A percentile compares a stretch with the other conserved stretches of the same genome.
phyloP scores from a whole-genome alignment of 2,329 filamentous ascomycete genomes.

The Talaromyces sp. region DNA sequence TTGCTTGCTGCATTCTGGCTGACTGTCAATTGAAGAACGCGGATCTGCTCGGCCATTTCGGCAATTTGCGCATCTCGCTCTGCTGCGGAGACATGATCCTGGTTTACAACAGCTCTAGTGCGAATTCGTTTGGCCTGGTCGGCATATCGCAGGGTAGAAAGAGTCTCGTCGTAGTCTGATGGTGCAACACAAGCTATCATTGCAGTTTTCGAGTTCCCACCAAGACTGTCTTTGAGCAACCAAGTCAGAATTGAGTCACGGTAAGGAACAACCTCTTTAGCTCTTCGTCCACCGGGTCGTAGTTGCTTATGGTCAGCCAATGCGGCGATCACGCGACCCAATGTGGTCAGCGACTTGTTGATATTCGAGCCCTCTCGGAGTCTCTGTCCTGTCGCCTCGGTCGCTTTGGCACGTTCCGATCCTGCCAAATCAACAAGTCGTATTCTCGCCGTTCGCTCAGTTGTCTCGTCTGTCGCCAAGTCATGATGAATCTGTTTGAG shows the following conservation, averaged over 20 bases:
- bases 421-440: conserved; percentile 92
- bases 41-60: conserved; percentile 94
- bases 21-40: conserved; percentile 72
- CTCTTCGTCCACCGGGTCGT: conserved; percentile 54
- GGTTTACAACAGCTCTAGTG: conserved; percentile 90
- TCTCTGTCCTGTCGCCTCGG: conserved; percentile 86
- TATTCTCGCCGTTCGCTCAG: conserved; percentile 89
- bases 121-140: conserved; percentile 97
- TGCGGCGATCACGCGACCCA: conserved; percentile 92
- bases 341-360: conserved; percentile 95
- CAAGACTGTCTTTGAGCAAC: conserved; percentile 92
- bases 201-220: conserved; percentile 95
- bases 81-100: conserved; percentile 86
- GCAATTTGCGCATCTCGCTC: conserved; percentile 91
- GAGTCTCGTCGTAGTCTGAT: conserved; percentile 92
- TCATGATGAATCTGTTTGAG: conserved; percentile 98
- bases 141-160: conserved; percentile 92
- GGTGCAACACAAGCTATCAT: conserved; percentile 99
- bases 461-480: conserved; percentile 94
- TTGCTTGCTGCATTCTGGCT: conserved; percentile 66
- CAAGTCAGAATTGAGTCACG: conserved; percentile 80
- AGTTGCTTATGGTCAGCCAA: conserved; percentile 71
- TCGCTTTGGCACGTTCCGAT: conserved; percentile 90
- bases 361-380: conserved; percentile 95
- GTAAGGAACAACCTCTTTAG: conserved; percentile 79